phyloP scores from a whole-genome alignment of 2,329 filamentous ascomycete genomes.

The Apiospora pterosperma region DNA sequence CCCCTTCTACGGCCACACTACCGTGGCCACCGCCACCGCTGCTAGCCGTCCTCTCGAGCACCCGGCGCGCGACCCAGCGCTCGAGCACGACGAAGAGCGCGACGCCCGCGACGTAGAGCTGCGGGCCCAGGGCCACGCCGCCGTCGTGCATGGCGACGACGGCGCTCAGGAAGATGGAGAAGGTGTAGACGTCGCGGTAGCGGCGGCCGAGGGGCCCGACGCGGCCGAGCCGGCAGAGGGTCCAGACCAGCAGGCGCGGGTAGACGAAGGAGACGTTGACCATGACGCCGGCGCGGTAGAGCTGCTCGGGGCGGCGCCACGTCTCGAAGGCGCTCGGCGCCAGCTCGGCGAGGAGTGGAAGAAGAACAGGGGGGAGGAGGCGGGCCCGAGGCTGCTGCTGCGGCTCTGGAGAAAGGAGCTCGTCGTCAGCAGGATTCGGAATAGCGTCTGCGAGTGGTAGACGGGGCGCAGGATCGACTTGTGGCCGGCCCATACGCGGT shows the following conservation, averaged over 20 bases:
- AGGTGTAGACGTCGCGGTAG: slow-evolving; percentile 9
- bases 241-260: slow-evolving; percentile 8
- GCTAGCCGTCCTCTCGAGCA: not conserved
- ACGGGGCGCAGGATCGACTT: slow-evolving; percentile 7
- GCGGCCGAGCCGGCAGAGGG: not conserved
- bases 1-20: too few relatives aligned
- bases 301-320: not conserved
- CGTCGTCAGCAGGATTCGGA: not conserved
- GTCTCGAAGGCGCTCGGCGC: not conserved
- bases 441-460: slow-evolving; percentile 6
- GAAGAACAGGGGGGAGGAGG: not conserved
- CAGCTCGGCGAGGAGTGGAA: not conserved
- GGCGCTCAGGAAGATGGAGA: slow-evolving; percentile 9
- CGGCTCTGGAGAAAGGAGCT: not conserved
- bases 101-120: slow-evolving; percentile 4
- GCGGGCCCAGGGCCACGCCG: slow-evolving; percentile 5
- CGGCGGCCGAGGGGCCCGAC: not conserved
- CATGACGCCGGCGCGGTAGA: slow-evolving; percentile 7
- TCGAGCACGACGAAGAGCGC: slow-evolving; percentile 6
- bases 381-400: not conserved
- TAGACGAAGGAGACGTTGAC: slow-evolving; percentile 10
- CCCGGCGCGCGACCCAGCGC: slow-evolving; percentile 6
- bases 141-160: slow-evolving; percentile 10
- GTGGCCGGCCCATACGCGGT: slow-evolving; percentile 8
- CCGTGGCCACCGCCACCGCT: not conserved